Conservation (phyloP, 352 stramenopile genomes). For the Globisporangium carolinianum region DNA sequence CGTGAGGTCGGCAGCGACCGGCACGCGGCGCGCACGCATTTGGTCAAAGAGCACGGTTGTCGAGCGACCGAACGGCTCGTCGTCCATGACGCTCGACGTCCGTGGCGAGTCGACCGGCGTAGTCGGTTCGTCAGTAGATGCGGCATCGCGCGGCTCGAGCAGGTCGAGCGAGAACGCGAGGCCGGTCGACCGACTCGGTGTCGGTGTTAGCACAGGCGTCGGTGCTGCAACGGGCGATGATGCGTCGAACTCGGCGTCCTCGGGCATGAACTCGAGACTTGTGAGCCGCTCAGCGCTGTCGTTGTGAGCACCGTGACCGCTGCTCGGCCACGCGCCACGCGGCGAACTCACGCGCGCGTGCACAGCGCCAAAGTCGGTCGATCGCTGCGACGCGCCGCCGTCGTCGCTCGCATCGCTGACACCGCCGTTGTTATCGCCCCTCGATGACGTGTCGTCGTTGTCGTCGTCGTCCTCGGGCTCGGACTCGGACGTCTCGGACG, state of each 20-base stretch:
- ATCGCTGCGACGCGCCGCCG: too few relatives aligned
- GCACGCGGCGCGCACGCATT: slow-evolving; percentile 30
- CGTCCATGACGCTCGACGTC: slow-evolving; percentile 25
- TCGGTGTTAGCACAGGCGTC: background rate
- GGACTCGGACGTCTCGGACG: slow-evolving; percentile 1
- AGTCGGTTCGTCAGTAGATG: background rate
- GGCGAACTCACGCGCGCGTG: slow-evolving; percentile 1
- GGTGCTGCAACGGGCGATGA: background rate
- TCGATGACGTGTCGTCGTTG: too few relatives aligned
- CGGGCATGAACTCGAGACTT: slow-evolving; percentile 10
- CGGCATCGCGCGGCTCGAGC: slow-evolving; percentile 7
- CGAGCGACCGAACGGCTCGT: slow-evolving; percentile 40
- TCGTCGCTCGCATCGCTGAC: too few relatives aligned
- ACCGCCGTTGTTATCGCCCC: too few relatives aligned
- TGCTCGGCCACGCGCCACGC: too few relatives aligned
- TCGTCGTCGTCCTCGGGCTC: slow-evolving; percentile 5
- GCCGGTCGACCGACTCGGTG: slow-evolving; percentile 1
- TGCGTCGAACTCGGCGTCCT: background rate
- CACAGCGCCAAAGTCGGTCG: too few relatives aligned
- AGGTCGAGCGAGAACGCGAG: slow-evolving; percentile 14
- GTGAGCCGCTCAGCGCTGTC: background rate
- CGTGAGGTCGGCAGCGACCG: background rate
- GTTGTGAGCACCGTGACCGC: too few relatives aligned
- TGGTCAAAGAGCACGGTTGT: slow-evolving; percentile 41
- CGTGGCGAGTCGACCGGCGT: slow-evolving; percentile 12